Conservation (phyloP, 257 asterid genomes). For the Solanum bulbocastanum region DNA sequence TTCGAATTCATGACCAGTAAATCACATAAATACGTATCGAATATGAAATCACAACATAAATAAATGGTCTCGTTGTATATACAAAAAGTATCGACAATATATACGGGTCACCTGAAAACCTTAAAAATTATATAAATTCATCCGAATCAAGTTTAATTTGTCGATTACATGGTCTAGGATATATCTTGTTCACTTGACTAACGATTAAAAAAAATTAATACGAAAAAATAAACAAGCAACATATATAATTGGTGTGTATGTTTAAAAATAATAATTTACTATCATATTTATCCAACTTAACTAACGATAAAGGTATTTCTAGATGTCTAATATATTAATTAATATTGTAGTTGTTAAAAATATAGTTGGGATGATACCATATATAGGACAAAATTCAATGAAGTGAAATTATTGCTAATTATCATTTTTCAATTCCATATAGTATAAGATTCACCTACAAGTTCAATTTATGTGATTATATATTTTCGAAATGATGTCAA, state of each 20-base stretch:
- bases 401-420: constrained; percentile 12
- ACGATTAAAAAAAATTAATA: not conserved
- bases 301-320: not conserved
- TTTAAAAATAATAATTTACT: not conserved
- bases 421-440: not conserved
- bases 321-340: not conserved
- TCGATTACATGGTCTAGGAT: not conserved
- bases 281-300: not conserved
- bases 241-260: not conserved
- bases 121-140: no score
- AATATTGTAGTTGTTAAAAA: not conserved
- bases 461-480: not conserved
- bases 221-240: not conserved
- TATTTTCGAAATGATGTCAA: not conserved
- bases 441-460: constrained; percentile 1
- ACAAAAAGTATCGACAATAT: not conserved
- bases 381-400: not conserved
- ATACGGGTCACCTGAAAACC: no score
- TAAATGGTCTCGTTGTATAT: not conserved
- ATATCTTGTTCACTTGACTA: not conserved
- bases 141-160: not conserved
- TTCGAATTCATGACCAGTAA: accelerated
- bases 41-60: not conserved
- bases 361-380: not conserved
- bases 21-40: not conserved